Evolutionary conservation across 1,284 basidiomycete species (phyloP).

Genomic region (Mycena sp.): DNA sequence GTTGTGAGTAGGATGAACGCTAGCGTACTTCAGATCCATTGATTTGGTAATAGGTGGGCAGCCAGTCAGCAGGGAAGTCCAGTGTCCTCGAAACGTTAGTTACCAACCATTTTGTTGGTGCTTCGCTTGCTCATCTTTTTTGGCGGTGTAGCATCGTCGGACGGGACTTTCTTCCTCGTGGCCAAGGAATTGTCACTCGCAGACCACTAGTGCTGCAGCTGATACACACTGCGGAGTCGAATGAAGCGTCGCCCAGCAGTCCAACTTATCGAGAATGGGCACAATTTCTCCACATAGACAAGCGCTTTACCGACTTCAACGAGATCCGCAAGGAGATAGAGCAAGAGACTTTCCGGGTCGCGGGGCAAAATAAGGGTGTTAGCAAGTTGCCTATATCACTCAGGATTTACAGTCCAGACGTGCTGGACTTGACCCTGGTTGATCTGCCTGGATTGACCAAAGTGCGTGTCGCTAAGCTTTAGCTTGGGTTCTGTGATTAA

Average conservation of each 20-base stretch:
- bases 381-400: conserved; percentile 95
- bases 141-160: conserved; percentile 81
- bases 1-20: conserved; percentile 80
- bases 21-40: conserved; percentile 2
- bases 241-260: conserved; percentile 54
- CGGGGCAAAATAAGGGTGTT: conserved; percentile 98
- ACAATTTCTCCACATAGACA: conserved; percentile 97
- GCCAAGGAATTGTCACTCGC: conserved; percentile 94
- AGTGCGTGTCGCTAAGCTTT: conserved; percentile 52
- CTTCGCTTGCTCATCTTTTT: conserved; percentile 24
- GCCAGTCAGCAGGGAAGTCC: conserved; percentile 87
- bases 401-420: conserved; percentile 94
- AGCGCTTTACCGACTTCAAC: conserved; percentile 93
- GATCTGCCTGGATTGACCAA: conserved; percentile 98
- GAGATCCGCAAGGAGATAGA: conserved; percentile 98
- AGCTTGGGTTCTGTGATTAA: neutral
- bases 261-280: conserved; percentile 84
- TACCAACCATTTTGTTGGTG: conserved; percentile 17
- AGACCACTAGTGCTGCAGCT: conserved; percentile 95
- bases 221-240: conserved; percentile 82
- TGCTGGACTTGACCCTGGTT: conserved; percentile 94
- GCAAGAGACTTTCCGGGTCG: conserved; percentile 96
- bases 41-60: conserved; percentile 82
- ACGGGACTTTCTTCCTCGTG: conserved; percentile 94
- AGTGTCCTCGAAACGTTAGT: conserved; percentile 87